Base-by-base conservation (phyloP, 257 asterid genomes). In the Solanum bulbocastanum region DNA sequence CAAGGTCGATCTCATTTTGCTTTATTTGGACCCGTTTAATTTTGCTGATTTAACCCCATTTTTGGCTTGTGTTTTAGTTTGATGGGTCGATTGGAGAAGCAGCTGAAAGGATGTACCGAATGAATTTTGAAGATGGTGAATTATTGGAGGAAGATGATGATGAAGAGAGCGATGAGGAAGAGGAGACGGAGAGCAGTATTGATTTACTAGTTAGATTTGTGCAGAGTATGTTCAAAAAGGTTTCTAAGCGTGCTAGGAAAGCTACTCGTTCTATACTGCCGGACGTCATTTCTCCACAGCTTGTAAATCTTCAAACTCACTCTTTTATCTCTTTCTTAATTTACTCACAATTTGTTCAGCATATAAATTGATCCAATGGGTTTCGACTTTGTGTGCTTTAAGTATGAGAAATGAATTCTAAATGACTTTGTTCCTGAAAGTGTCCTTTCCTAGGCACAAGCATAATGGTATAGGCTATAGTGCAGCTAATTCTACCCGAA, bases 241-340 rank as follows among this genome's bases (percentile, higher is more conserved):
- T 90, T 62, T 90, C 92, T 1, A 88, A 68, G 79, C 87, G 89
- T 52, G 92, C 90, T 56, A 87, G 83, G 82, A 90, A 90, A 83
- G 89, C 91, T 33, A 88, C 91, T n/a, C 90, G 89, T 37, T 84
- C 89, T 58, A 35, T 90, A 68, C 71, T 90, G 89, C 92, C 92
- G 18, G 92, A 90, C 14, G 79, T 84, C 83, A 68, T 90, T 82
- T 85, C 92, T 42, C 90, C 92, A 79, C 92, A 90, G 85, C 92
- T 90, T 85, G 92, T 88, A 88, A 90, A 5, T 56, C 90, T 86
- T 49, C 18, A 32, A 66, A 65, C 39, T 56, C 33, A 23, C 79
- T 27, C 40, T 12, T 71, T 58, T 56, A 42, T 84, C 30, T 75
- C 3, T 73, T 76, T 25, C 14, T 16, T 78, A 42, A 5, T 73